phyloP scores from a whole-genome alignment of 306 rosid genomes.

The Canavalia gladiata region DNA sequence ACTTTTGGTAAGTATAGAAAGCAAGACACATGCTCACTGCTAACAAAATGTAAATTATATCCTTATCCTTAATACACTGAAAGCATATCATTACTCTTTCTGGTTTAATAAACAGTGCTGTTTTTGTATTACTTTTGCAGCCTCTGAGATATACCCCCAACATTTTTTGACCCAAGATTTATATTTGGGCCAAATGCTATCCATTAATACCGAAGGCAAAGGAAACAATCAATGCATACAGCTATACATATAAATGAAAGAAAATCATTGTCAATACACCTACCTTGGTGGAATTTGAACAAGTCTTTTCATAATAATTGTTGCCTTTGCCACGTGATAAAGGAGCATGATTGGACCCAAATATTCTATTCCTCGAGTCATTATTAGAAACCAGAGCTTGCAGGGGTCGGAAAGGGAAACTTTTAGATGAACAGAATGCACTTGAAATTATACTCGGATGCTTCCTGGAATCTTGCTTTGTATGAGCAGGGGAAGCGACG shows the following conservation, averaged over 20 bases:
- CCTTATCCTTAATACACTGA: not conserved
- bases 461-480: slow-evolving; percentile 78
- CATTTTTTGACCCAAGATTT: not conserved
- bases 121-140: no score
- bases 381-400: slow-evolving; percentile 72
- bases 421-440: slow-evolving; percentile 91
- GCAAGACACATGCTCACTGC: no score
- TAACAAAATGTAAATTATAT: no score
- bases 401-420: slow-evolving; percentile 75
- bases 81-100: not conserved
- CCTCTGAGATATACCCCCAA: not conserved
- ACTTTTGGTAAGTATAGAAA: no score
- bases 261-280: not conserved
- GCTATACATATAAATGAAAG: not conserved
- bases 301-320: slow-evolving; percentile 52
- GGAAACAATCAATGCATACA: not conserved
- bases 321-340: slow-evolving; percentile 63
- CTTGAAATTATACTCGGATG: slow-evolving; percentile 95
- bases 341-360: slow-evolving; percentile 60
- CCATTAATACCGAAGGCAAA: not conserved
- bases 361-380: slow-evolving; percentile 63
- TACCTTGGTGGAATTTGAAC: slow-evolving; percentile 65
- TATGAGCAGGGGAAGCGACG: slow-evolving; percentile 83
- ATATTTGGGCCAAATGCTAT: not conserved
- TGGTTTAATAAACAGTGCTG: not conserved